Conservation (phyloP, 495 filamentous ascomycete species). For the Hypoxylon fuscum region DNA sequence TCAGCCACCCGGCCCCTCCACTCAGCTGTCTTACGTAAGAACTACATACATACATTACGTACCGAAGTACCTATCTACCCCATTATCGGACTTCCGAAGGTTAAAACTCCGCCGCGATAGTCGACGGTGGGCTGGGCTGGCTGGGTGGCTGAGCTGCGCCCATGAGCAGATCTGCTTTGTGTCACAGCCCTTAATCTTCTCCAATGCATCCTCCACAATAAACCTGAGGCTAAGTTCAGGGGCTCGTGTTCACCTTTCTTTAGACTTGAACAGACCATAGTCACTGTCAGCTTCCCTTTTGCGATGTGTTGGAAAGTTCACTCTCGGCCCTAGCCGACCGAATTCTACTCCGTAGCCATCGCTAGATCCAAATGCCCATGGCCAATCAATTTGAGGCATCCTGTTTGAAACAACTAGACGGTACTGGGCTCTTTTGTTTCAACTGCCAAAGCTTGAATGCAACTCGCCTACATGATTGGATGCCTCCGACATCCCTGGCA, state of each 20-base stretch:
- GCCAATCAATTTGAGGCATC: conserved; percentile 28
- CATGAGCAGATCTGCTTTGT: neutral
- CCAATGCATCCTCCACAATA: conserved; percentile 16
- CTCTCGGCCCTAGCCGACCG: too few species aligned
- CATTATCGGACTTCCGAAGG: too few species aligned
- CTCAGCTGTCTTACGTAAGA: too few species aligned
- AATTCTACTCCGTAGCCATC: too few species aligned
- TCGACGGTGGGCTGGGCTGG: too few species aligned
- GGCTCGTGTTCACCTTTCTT: neutral
- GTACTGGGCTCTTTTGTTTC: conserved; percentile 14
- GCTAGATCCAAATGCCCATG: neutral
- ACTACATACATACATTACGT: too few species aligned
- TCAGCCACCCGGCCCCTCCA: too few species aligned
- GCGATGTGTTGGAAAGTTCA: neutral
- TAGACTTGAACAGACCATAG: neutral
- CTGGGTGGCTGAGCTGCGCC: neutral
- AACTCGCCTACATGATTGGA: conserved; percentile 20
- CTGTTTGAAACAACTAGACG: conserved; percentile 19
- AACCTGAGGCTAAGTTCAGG: conserved; percentile 19
- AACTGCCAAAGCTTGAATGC: neutral
- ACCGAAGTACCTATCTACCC: too few species aligned
- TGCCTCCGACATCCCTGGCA: conserved; percentile 11
- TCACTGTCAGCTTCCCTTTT: neutral
- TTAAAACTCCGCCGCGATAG: too few species aligned
- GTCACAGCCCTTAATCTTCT: conserved; percentile 27